These are phyloP conservation scores for Mortierella alpina DNA, from an alignment of 192 early-diverging fungal genomes.

Conservation along the genomic window DNA sequence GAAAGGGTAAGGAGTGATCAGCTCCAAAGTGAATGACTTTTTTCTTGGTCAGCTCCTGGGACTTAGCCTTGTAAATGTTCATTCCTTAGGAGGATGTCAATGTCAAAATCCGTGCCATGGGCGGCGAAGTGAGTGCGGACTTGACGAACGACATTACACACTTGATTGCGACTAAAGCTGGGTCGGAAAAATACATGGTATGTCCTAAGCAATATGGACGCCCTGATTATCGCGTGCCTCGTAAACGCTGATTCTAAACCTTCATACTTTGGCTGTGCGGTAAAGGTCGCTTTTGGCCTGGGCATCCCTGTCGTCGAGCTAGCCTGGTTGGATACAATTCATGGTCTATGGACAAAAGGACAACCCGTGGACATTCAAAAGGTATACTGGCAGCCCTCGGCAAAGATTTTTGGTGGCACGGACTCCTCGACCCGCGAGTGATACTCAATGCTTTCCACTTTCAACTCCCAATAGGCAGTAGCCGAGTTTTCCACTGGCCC, in stretches of 20 bases:
- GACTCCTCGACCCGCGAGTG: too few relatives aligned
- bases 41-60: neutral
- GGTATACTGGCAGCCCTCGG: slow-evolving; percentile 2
- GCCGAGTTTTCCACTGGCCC: slow-evolving; percentile 21
- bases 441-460: too few relatives aligned
- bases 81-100: slow-evolving; percentile 11
- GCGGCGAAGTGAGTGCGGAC: slow-evolving; percentile 13
- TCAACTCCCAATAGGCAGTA: neutral
- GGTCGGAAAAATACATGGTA: slow-evolving; percentile 41
- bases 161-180: slow-evolving; percentile 17
- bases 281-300: slow-evolving; percentile 20
- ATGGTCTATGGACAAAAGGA: slow-evolving; percentile 13
- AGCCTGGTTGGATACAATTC: slow-evolving; percentile 10
- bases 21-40: neutral
- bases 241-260: neutral
- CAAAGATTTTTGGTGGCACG: neutral
- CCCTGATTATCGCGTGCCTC: neutral
- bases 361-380: slow-evolving; percentile 12
- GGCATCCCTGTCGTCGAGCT: slow-evolving; percentile 25
- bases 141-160: slow-evolving; percentile 25
- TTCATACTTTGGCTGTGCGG: neutral
- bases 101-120: slow-evolving; percentile 14
- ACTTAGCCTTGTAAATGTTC: neutral
- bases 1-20: slow-evolving; percentile 11
- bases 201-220: too few relatives aligned